Conservation (phyloP, 2,329 filamentous ascomycete genomes). For the Sarocladiaceae sp. region DNA sequence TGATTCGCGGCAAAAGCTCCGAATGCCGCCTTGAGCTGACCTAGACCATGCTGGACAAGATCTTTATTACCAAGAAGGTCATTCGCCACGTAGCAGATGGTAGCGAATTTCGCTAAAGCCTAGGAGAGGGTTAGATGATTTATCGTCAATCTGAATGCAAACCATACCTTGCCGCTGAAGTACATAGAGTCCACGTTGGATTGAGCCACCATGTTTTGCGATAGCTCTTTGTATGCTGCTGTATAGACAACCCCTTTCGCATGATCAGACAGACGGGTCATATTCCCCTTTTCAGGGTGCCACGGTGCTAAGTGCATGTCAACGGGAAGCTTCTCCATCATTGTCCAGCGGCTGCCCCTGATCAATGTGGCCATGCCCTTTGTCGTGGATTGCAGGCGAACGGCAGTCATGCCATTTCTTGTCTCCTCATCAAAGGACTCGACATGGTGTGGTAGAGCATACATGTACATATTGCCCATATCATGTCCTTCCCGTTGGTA, state of each 20-base stretch:
- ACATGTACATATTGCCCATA: slow-evolving; percentile 68
- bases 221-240: slow-evolving; percentile 67
- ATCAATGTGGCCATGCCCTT: slow-evolving; percentile 78
- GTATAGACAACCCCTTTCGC: slow-evolving; percentile 56
- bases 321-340: slow-evolving; percentile 73
- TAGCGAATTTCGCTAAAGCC: slow-evolving; percentile 73
- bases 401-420: slow-evolving; percentile 42
- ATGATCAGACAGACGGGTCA: slow-evolving; percentile 43
- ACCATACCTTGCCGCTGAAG: slow-evolving; percentile 73
- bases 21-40: slow-evolving; percentile 62
- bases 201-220: slow-evolving; percentile 69
- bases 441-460: slow-evolving; percentile 81
- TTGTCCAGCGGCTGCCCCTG: slow-evolving; percentile 68
- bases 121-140: slow-evolving; percentile 24
- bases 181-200: slow-evolving; percentile 84
- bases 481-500: slow-evolving; percentile 69
- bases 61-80: slow-evolving; percentile 57
- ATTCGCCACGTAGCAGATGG: slow-evolving; percentile 60
- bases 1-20: slow-evolving; percentile 61
- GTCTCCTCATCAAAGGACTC: slow-evolving; percentile 64
- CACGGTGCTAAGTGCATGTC: slow-evolving; percentile 78
- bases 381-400: slow-evolving; percentile 73
- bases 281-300: slow-evolving; percentile 49
- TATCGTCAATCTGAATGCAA: too few species aligned
- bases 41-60: slow-evolving; percentile 54